phyloP scores from a whole-genome alignment of 2,329 filamentous ascomycete species.

The Fragosphaeria purpurea region DNA sequence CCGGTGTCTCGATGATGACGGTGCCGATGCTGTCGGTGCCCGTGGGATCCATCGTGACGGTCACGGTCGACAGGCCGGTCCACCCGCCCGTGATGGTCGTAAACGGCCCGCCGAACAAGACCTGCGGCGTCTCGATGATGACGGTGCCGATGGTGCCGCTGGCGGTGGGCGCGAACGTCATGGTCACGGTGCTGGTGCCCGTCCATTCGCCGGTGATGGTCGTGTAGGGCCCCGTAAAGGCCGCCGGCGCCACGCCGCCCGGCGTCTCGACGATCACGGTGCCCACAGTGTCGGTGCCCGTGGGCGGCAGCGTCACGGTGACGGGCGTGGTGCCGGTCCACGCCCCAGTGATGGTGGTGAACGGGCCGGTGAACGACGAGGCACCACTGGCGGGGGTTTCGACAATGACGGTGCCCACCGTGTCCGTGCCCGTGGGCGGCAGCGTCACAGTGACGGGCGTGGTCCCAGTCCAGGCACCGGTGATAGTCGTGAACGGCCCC shows the following conservation, averaged over 20 bases:
- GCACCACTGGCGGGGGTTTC: slow-evolving; percentile 4
- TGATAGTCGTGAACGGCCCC: slow-evolving; percentile 5
- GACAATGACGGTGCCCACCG: slow-evolving; percentile 22
- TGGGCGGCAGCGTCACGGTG: slow-evolving; percentile 8
- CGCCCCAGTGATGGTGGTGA: slow-evolving; percentile 8
- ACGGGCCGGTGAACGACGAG: slow-evolving; percentile 10
- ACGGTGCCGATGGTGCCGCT: neutral
- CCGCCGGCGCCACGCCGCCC: too few relatives aligned
- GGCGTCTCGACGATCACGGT: slow-evolving; percentile 10
- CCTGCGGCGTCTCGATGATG: neutral
- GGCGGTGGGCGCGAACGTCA: neutral
- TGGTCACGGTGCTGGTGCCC: neutral
- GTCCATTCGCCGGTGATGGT: slow-evolving; percentile 1
- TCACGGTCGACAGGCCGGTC: neutral
- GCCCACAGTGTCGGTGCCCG: slow-evolving; percentile 5
- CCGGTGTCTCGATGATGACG: slow-evolving; percentile 3
- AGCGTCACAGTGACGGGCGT: neutral
- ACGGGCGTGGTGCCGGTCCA: slow-evolving; percentile 5
- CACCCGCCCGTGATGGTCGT: slow-evolving; percentile 2
- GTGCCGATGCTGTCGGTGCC: neutral
- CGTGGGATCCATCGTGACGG: neutral
- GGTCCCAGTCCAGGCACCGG: slow-evolving; percentile 1
- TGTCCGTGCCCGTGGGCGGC: slow-evolving; percentile 38
- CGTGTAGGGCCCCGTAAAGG: slow-evolving; percentile 1
- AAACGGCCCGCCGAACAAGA: neutral